Evolutionary conservation across 305 asterid species (phyloP), one percentile per base, ranked within the genome.

Genomic region (Fraxinus dipetala): DNA sequence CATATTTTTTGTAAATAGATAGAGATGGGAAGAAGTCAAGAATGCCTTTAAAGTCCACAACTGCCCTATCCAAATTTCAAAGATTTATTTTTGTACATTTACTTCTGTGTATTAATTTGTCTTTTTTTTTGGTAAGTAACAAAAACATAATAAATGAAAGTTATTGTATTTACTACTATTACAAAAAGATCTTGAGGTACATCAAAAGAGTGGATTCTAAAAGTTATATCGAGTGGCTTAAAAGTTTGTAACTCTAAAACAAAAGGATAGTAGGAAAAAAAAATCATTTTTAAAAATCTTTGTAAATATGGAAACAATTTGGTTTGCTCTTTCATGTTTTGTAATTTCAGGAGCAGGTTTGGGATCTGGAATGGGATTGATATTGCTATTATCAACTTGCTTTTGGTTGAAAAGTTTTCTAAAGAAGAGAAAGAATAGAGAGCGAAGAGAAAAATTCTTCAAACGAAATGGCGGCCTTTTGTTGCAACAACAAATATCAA

Each of bases 401-500:
- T 20, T 56, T 56, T 56, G 67, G 67, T 56, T 56, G 67, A 18
- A 56, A 18, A 20, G 24, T 5, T 6, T 40, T 36, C 35, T 75
- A 18, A 38, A 75, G n/a, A 38, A 38, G 30, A 54, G 31, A n/a
- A 22, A 38, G 61, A 40, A 75, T 10, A 75, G 4, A 40, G 43
- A 31, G 63, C 48, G 14, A 1, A 75, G 24, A 18, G 59, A 40
- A 1, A 65, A 9, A 2, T 61, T 38, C 22, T 79, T 79, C 28
- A 56, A 56, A 20, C 67, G 67, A 56, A 56, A 56, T 56, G 67
- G 67, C 1, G 28, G 67, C 28, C 26, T 56, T 56, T 6, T 56
- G 67, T 56, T 56, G 67, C 67, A 56, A 56, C 67, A 18, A 56
- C 67, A 79, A 40, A 28, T 67, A 30, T 79, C 82, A 10, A 6